These are phyloP conservation scores for Termitomyces sp. DNA, from an alignment of 768 basidiomycete species.

Conservation along the genomic window DNA sequence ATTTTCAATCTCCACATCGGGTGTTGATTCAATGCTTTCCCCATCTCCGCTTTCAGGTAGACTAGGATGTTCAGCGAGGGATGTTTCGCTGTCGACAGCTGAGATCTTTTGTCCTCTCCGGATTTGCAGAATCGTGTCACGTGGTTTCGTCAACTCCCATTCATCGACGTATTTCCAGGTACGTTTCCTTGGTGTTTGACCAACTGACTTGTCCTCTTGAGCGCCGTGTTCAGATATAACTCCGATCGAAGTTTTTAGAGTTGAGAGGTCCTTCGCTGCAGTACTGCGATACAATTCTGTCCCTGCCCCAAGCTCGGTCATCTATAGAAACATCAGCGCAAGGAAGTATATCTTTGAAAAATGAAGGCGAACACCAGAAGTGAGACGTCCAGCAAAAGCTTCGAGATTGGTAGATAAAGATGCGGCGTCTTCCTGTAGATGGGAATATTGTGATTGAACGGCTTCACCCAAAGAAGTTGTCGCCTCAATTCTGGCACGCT, in stretches of 20 bases:
- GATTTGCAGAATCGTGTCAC: constrained; percentile 53
- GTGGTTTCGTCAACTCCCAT: constrained; percentile 66
- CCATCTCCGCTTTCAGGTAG: constrained; percentile 25
- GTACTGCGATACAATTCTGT: constrained; percentile 39
- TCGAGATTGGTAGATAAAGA: constrained; percentile 41
- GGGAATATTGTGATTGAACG: constrained; percentile 46
- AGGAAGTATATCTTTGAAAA: not conserved
- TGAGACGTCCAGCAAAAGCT: constrained; percentile 25
- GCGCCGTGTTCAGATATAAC: constrained; percentile 53
- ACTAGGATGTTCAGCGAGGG: constrained; percentile 31
- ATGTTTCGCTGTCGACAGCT: constrained; percentile 26
- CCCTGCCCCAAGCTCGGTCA: constrained; percentile 32
- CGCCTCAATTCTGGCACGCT: constrained; percentile 63
- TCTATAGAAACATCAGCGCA: constrained; percentile 25
- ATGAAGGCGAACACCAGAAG: constrained; percentile 43
- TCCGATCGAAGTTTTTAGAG: constrained; percentile 45
- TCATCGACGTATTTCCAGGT: constrained; percentile 62
- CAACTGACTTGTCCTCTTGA: constrained; percentile 61
- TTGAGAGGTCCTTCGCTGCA: constrained; percentile 37
- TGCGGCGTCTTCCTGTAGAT: constrained; percentile 44
- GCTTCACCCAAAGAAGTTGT: constrained; percentile 44
- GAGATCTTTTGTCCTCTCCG: constrained; percentile 36
- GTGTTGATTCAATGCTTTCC: constrained; percentile 12
- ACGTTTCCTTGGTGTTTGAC: constrained; percentile 74
- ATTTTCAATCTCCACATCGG: constrained; percentile 12